Conservation (phyloP, 805 yeast species). For the Zygosaccharomyces lentus region DNA sequence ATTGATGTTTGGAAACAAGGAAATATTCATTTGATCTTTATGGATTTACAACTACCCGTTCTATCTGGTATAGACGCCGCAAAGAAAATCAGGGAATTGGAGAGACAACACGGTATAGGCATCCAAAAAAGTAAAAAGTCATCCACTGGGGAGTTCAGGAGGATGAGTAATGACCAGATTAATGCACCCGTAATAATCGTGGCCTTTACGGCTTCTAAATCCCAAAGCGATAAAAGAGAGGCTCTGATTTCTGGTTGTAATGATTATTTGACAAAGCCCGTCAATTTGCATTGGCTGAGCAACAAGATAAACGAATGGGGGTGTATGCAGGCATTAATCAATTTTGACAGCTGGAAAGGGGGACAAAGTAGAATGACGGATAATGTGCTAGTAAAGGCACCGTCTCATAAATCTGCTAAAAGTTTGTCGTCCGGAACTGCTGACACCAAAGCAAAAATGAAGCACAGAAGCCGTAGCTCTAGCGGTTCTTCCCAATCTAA, state of each 20-base stretch:
- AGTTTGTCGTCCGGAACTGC: slow-evolving; percentile 5
- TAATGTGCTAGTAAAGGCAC: slow-evolving; percentile 20
- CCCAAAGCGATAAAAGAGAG: slow-evolving; percentile 77
- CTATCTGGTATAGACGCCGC: slow-evolving; percentile 96
- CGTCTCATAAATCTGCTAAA: slow-evolving; percentile 12
- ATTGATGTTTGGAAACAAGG: slow-evolving; percentile 92
- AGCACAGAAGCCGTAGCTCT: slow-evolving; percentile 10
- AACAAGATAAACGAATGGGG: slow-evolving; percentile 98
- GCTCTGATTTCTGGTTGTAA: slow-evolving; percentile 97
- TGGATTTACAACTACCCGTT: slow-evolving; percentile 97
- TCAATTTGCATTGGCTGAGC: slow-evolving; percentile 87
- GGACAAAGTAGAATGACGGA: slow-evolving; percentile 42
- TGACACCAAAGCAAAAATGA: slow-evolving; percentile 1
- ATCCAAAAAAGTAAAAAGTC: slow-evolving; percentile 18
- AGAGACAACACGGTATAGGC: slow-evolving; percentile 75
- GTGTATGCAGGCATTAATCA: slow-evolving; percentile 96
- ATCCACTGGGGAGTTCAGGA: slow-evolving; percentile 7
- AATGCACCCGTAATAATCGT: slow-evolving; percentile 96
- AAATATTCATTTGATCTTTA: slow-evolving; percentile 87
- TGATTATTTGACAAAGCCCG: slow-evolving; percentile 94
- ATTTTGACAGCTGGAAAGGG: slow-evolving; percentile 86
- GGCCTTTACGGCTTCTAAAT: slow-evolving; percentile 89
- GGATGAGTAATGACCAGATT: slow-evolving; percentile 1
- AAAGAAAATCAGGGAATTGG: slow-evolving; percentile 81
- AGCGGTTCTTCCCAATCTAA: slow-evolving; percentile 11